Conservation (phyloP, 106 monocot genomes). For the Amphibolis antarctica region DNA sequence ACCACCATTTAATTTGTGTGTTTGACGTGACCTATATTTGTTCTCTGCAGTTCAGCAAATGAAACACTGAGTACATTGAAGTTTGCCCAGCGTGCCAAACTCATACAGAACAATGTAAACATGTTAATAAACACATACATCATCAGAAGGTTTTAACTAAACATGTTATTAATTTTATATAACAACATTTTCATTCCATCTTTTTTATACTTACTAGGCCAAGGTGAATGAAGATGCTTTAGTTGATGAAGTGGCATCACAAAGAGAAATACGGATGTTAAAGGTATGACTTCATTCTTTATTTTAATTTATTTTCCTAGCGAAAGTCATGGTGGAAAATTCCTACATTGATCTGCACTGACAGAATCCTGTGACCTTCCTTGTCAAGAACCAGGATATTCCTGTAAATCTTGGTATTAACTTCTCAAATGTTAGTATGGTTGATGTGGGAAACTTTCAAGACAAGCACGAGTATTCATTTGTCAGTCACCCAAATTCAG, state of each 20-base stretch:
- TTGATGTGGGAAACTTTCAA: slow-evolving; percentile 4
- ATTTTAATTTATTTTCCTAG: neutral
- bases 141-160: neutral
- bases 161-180: neutral
- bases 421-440: slow-evolving; percentile 11
- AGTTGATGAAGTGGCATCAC: slow-evolving; percentile 56
- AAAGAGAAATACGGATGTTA: slow-evolving; percentile 39
- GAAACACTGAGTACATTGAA: slow-evolving; percentile 75
- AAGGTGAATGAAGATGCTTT: slow-evolving; percentile 73
- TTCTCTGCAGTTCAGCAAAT: slow-evolving; percentile 42
- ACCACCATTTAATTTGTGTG: neutral
- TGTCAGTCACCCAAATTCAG: slow-evolving; percentile 3
- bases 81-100: slow-evolving; percentile 74
- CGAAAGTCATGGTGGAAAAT: neutral
- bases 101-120: slow-evolving; percentile 77
- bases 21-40: slow-evolving; percentile 3
- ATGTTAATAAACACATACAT: neutral
- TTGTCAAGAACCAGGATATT: slow-evolving; percentile 33
- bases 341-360: neutral
- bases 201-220: slow-evolving; percentile 29
- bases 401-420: slow-evolving; percentile 8
- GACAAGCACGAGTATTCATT: slow-evolving; percentile 3
- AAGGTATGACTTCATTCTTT: slow-evolving; percentile 18
- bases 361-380: slow-evolving; percentile 39
- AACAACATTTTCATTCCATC: neutral